Conservation (phyloP, 2,329 filamentous ascomycete genomes). For the Fusarium abutilonis region DNA sequence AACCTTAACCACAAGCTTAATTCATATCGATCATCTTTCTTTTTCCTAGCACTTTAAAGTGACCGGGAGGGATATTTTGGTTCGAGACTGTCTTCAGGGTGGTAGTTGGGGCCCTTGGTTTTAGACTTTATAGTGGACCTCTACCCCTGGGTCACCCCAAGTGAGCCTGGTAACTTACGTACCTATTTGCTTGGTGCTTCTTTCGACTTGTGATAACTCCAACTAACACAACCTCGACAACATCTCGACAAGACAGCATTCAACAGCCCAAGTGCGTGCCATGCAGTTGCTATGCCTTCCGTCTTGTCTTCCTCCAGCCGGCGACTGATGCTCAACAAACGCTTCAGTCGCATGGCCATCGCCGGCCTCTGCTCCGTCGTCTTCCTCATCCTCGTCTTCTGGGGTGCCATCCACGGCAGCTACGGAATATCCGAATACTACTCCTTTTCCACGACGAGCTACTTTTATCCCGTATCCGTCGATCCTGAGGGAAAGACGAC, state of each 20-base stretch:
- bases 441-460: constrained; percentile 45
- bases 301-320: constrained; percentile 43
- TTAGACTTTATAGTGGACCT: constrained; percentile 22
- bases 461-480: constrained; percentile 46
- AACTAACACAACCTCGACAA: constrained; percentile 1
- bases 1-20: constrained; percentile 7
- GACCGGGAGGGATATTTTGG: neutral
- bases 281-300: constrained; percentile 42
- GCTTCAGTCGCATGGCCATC: constrained; percentile 47
- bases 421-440: constrained; percentile 45
- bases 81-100: neutral
- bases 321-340: constrained; percentile 47
- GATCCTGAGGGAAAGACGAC: constrained; percentile 40
- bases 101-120: constrained; percentile 12
- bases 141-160: constrained; percentile 25
- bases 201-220: constrained; percentile 11
- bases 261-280: constrained; percentile 39
- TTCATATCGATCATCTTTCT: neutral
- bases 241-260: neutral
- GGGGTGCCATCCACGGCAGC: constrained; percentile 39
- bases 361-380: constrained; percentile 37
- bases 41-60: neutral
- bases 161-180: no score
- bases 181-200: constrained; percentile 18
- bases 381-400: constrained; percentile 42